Evolutionary conservation across 352 stramenopile genomes (phyloP).

Genomic region (Phytopythium aichiense): DNA sequence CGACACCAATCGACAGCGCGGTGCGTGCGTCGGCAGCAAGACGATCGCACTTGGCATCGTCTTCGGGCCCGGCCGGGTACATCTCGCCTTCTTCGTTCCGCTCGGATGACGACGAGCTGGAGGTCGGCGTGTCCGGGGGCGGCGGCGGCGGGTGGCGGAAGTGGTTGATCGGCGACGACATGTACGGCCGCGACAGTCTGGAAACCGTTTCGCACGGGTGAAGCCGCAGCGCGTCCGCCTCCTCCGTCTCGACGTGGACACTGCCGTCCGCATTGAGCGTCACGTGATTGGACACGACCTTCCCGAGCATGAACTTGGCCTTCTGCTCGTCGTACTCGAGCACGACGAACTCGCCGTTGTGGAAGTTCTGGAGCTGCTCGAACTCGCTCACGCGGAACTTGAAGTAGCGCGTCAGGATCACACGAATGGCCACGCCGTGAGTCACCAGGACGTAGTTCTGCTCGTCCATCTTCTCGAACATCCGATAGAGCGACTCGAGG

Average conservation of each 20-base stretch:
- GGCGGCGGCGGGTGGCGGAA: slow-evolving; percentile 50
- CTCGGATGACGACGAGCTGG: slow-evolving; percentile 30
- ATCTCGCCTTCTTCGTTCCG: slow-evolving; percentile 16
- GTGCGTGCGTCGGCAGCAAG: too few species aligned
- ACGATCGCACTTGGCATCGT: slow-evolving; percentile 11
- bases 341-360: slow-evolving; percentile 82
- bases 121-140: slow-evolving; percentile 20
- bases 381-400: slow-evolving; percentile 86
- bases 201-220: slow-evolving; percentile 40
- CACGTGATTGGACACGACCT: slow-evolving; percentile 64
- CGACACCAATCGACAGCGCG: slow-evolving; percentile 2
- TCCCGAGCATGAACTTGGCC: slow-evolving; percentile 55
- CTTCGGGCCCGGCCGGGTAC: slow-evolving; percentile 12
- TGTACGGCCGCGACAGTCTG: slow-evolving; percentile 43
- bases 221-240: slow-evolving; percentile 47
- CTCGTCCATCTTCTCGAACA: slow-evolving; percentile 77
- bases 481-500: slow-evolving; percentile 81
- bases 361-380: slow-evolving; percentile 81
- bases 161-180: slow-evolving; percentile 62
- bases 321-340: slow-evolving; percentile 67
- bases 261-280: slow-evolving; percentile 35
- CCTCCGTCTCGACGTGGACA: slow-evolving; percentile 37
- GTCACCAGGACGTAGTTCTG: slow-evolving; percentile 86
- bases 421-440: slow-evolving; percentile 82
- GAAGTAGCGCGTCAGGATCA: slow-evolving; percentile 89